Evolutionary conservation across 306 rosid genomes (phyloP), one percentile per base, ranked within the genome.

Genomic region (Calophaca sinica): DNA sequence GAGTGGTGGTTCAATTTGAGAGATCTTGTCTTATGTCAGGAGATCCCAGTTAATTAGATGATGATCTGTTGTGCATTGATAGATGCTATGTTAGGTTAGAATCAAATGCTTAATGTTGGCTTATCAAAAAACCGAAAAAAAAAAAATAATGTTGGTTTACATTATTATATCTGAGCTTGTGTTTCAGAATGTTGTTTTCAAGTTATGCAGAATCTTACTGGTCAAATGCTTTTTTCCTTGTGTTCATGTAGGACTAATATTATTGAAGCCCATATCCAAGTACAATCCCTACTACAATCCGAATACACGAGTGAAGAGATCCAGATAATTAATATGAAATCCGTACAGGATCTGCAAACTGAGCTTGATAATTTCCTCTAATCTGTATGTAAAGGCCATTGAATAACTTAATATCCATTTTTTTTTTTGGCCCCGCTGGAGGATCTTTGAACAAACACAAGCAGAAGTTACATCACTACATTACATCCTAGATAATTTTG

Each of bases 251-350:
- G 98, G 84, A 93, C 96, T 71, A 94, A 94, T 77, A 92, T 94
- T 11, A 86, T 92, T 59, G 99, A 94, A 84, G 99, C 99, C 60
- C 97, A 94, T 80, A 70, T 81, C 73, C 99, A 92, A 87, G 84
- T 94, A 70, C 93, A 85, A 60, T 72, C 87, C 68, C 75, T 94
- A 36, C 83, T 94, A 2, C 87, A 87, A 76, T 80, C 92, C 29
- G 99, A 94, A 81, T 94, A 94, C 86, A 86, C 94, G 2, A 66
- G 76, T 10, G 92, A 92, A 82, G 98, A 94, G 73, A 83, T 93
- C 53, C 86, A 86, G 79, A 87, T 71, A 68, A 87, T 91, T 80
- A 86, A 89, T 79, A 80, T 92, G 86, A 85, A 87, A 59, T 82
- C 97, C 71, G 73, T 87, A 36, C 87, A 81, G 72, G 89, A 90